Conservation (phyloP, 495 filamentous ascomycete species). For the Aspergillus diversus region DNA sequence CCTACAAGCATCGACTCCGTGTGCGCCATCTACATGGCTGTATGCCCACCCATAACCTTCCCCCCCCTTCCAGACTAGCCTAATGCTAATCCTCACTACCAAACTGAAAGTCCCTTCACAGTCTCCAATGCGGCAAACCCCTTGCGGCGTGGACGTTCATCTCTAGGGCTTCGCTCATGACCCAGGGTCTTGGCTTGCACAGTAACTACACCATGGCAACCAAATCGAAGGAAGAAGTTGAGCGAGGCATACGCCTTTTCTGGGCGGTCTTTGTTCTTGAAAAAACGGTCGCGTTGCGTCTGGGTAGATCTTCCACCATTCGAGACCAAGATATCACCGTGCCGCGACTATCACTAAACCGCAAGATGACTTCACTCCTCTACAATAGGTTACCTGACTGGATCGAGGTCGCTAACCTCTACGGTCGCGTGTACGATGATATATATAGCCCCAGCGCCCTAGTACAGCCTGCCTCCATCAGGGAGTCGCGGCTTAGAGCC, state of each 20-base stretch:
- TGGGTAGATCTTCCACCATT: slow-evolving; percentile 16
- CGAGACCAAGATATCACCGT: slow-evolving; percentile 17
- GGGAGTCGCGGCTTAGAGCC: slow-evolving; percentile 18
- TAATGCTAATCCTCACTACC: not conserved
- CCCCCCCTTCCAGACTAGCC: not conserved
- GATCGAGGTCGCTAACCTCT: slow-evolving; percentile 14
- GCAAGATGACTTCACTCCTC: slow-evolving; percentile 8
- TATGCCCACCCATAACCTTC: slow-evolving; percentile 6
- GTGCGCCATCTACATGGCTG: slow-evolving; percentile 21
- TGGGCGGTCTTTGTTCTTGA: slow-evolving; percentile 18
- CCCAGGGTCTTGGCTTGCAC: slow-evolving; percentile 15
- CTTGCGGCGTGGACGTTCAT: slow-evolving; percentile 23
- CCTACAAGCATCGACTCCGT: slow-evolving; percentile 15
- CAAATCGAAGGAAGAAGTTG: not conserved
- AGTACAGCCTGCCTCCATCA: slow-evolving; percentile 5
- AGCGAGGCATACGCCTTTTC: slow-evolving; percentile 10
- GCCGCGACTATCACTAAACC: slow-evolving; percentile 1
- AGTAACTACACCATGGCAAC: not conserved
- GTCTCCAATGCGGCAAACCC: slow-evolving; percentile 17
- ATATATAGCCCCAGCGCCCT: slow-evolving; percentile 18
- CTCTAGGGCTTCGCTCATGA: slow-evolving; percentile 15
- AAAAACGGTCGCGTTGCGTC: slow-evolving; percentile 7
- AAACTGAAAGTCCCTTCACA: slow-evolving; percentile 13
- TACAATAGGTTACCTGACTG: slow-evolving; percentile 9
- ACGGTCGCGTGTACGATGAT: slow-evolving; percentile 14